Evolutionary conservation across 2,329 filamentous ascomycete species (phyloP), one percentile per base, ranked within the genome.

Genomic region (Aspergillus calidoustus): DNA sequence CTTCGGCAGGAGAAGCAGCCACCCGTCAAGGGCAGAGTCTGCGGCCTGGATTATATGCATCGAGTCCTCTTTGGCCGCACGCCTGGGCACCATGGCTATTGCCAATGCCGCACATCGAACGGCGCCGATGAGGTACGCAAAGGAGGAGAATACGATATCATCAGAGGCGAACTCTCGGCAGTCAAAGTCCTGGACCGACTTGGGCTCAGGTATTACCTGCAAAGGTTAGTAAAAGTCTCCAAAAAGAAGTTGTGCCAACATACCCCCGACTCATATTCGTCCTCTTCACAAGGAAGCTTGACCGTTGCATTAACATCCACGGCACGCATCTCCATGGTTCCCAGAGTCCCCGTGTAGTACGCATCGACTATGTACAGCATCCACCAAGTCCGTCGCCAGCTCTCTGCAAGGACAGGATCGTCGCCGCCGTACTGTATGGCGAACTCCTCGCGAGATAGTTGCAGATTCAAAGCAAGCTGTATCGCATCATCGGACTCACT

Each of bases 261-360:
- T 15, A 41, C 34, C 34, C 34, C 34, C 5, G 34, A 41, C 34
- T 74, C 66, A 64, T 75, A 74, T 34, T 72, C 72, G 4, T 57
- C 31, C 55, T 77, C 75, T 30, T 77, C 74, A 57, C 75, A 76
- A 6, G 75, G 75, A 15, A 77, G 57, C 7, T 70, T 71, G 4
- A 68, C 68, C 1, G 70, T 73, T 2, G 60, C 56, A 13, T 69
- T 61, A 22, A 76, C 61, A 8, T 71, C 61, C 34, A 64, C 31
- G 13, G 69, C 56, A 11, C 53, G 55, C 30, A 73, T 69, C 3
- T 65, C 69, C 68, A 65, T 70, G 2, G 70, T 71, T 7, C 68
- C 69, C n/a, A 69, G 59, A 31, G 67, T 88, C 4, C 90, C 91
- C 2, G 91, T 89, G 65, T 93, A 86, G 83, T 93, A 89, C 55